These are phyloP conservation scores for Apiotrichum brassicae DNA, from an alignment of 1,284 basidiomycete species.

Conservation along the genomic window DNA sequence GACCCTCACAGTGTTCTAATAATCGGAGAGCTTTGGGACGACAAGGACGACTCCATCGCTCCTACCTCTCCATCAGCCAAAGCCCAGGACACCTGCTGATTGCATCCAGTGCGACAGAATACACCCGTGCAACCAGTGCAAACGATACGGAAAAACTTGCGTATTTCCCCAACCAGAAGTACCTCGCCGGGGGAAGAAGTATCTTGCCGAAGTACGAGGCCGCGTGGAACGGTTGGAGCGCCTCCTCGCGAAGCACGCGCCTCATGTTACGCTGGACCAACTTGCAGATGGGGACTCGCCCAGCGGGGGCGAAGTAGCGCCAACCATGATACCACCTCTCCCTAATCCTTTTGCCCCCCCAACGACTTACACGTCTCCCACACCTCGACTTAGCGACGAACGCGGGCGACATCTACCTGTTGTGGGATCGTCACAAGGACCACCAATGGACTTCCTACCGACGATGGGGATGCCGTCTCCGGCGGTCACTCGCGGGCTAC, in stretches of 20 bases:
- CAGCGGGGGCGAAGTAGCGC: not conserved
- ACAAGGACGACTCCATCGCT: too few species aligned
- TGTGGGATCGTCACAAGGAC: too few species aligned
- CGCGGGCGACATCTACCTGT: not conserved
- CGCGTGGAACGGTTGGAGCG: slow-evolving; percentile 16
- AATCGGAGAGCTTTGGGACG: too few species aligned
- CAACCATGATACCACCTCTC: slow-evolving; percentile 1
- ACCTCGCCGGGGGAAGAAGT: slow-evolving; percentile 16
- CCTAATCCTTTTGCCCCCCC: not conserved
- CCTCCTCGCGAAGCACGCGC: slow-evolving; percentile 10
- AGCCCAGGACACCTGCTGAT: too few species aligned
- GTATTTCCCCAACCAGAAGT: slow-evolving; percentile 15
- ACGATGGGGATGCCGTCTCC: not conserved
- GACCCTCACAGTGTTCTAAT: too few species aligned
- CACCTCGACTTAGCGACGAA: not conserved
- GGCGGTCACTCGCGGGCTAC: not conserved
- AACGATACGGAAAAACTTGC: slow-evolving; percentile 18
- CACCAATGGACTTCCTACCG: not conserved
- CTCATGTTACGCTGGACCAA: slow-evolving; percentile 11
- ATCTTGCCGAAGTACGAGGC: slow-evolving; percentile 20
- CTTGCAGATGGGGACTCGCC: slow-evolving; percentile 3
- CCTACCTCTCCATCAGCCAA: too few species aligned
- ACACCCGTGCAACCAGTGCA: slow-evolving; percentile 20
- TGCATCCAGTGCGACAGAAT: slow-evolving; percentile 20
- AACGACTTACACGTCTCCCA: not conserved